phyloP scores from a whole-genome alignment of 306 rosid species.

The Alnus glutinosa region DNA sequence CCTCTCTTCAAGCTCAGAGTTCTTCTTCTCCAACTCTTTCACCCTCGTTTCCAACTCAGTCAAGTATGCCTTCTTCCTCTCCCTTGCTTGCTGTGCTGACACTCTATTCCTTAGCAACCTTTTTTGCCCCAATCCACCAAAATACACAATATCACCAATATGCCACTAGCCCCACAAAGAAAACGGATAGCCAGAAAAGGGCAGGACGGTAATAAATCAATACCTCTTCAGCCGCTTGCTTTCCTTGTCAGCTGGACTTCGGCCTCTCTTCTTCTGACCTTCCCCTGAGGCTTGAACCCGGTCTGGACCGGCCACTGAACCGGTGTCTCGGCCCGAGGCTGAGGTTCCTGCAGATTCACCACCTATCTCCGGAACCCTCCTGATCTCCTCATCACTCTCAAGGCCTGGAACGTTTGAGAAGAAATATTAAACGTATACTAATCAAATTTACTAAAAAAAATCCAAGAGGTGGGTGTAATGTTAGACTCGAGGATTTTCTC shows the following conservation, averaged over 20 bases:
- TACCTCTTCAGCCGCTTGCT: conserved; percentile 93
- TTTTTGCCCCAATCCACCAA: conserved; percentile 12
- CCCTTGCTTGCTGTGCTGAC: conserved; percentile 99
- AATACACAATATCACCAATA: conserved; percentile 27
- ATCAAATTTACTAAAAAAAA: not conserved
- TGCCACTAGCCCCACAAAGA: conserved; percentile 13
- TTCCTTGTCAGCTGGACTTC: conserved; percentile 94
- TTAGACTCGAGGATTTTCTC: conserved; percentile 1
- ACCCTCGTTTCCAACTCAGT: conserved; percentile 77
- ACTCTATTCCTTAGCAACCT: conserved; percentile 95
- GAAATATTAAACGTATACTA: not conserved
- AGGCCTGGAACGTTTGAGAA: conserved; percentile 40
- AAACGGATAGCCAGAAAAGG: conserved; percentile 2
- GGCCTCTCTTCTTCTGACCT: conserved; percentile 80
- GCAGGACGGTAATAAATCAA: not conserved
- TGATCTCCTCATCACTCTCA: conserved; percentile 96
- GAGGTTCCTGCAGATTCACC: conserved; percentile 87
- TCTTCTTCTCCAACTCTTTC: conserved; percentile 74
- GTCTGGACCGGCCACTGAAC: conserved; percentile 66
- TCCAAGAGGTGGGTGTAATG: not conserved
- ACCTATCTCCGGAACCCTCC: conserved; percentile 94
- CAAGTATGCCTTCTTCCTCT: conserved; percentile 90
- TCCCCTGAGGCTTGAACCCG: conserved; percentile 67
- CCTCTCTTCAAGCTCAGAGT: conserved; percentile 81
- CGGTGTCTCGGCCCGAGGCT: conserved; percentile 56